These are phyloP conservation scores for Metahyphopichia silvanorum DNA, from an alignment of 805 yeast species.

Conservation along the genomic window DNA sequence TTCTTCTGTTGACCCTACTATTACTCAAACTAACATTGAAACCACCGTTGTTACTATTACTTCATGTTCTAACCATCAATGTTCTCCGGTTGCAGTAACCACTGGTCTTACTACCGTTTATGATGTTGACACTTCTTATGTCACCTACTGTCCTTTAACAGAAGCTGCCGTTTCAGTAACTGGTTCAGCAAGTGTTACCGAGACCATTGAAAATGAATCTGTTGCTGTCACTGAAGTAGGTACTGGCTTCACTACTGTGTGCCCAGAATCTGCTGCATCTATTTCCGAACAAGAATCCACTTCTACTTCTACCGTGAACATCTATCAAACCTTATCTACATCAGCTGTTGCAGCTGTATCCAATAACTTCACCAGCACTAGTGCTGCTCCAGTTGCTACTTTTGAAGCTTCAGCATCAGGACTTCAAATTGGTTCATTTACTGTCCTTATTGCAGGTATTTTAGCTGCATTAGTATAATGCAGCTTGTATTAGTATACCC, in stretches of 20 bases:
- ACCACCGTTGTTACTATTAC: conserved; percentile 24
- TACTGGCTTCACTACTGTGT: no score
- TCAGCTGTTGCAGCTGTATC: background rate
- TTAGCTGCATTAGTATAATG: background rate
- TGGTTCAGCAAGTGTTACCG: background rate
- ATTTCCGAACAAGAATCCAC: background rate
- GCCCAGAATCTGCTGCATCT: background rate
- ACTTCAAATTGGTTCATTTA: background rate
- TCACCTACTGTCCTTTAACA: conserved; percentile 19
- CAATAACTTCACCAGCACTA: background rate
- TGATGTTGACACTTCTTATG: conserved; percentile 15
- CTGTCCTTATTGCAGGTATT: background rate
- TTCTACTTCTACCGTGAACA: background rate
- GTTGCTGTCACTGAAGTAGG: conserved; percentile 1
- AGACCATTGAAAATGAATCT: background rate
- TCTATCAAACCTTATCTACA: background rate
- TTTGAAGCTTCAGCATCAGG: background rate
- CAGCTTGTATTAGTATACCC: no score
- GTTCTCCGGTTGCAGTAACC: conserved; percentile 14
- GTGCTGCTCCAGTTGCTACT: background rate
- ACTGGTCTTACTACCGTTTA: conserved; percentile 18
- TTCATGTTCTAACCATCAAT: conserved; percentile 22
- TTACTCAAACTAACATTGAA: conserved; percentile 6
- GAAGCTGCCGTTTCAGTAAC: background rate
- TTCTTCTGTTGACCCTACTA: background rate